These are phyloP conservation scores for Xylariaceae sp. DNA, from an alignment of 2,329 filamentous ascomycete genomes.

Conservation along the genomic window DNA sequence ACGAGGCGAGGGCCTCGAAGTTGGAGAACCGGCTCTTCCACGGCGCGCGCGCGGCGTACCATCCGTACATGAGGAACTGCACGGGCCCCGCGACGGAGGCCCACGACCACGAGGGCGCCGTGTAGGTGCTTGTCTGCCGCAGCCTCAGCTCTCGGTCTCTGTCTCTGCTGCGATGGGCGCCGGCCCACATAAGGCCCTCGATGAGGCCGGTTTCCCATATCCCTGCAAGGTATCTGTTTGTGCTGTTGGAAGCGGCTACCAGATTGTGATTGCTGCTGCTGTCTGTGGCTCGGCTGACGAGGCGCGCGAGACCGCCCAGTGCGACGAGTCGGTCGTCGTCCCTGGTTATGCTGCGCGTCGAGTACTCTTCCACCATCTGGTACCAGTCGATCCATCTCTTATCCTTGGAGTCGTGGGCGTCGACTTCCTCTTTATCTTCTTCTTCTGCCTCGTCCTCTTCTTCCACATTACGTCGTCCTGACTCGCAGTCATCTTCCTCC, in stretches of 20 bases:
- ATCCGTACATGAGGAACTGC: constrained; percentile 17
- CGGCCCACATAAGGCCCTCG: constrained; percentile 17
- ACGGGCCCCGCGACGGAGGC: constrained; percentile 17
- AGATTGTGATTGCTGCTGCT: no score
- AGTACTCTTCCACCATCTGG: constrained; percentile 21
- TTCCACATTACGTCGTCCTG: no score
- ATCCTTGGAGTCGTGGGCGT: no score
- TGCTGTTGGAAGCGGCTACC: no score
- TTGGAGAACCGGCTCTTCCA: constrained; percentile 17
- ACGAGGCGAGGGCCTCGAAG: constrained; percentile 15
- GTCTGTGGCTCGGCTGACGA: constrained; percentile 6
- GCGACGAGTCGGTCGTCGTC: constrained; percentile 25
- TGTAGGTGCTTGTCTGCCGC: constrained; percentile 3
- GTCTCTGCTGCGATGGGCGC: no score
- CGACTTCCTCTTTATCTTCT: no score
- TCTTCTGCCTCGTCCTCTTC: no score
- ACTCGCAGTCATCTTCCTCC: background rate
- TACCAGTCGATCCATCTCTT: constrained; percentile 18
- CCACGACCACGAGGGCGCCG: constrained; percentile 25
- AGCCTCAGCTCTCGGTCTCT: background rate
- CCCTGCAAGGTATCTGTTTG: constrained; percentile 21
- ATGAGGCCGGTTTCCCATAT: constrained; percentile 21
- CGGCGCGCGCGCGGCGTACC: constrained; percentile 14
- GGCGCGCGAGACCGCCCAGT: constrained; percentile 24
- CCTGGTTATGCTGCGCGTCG: constrained; percentile 20